phyloP scores from a whole-genome alignment of 139 green algal genomes.

The Chlorella sorokiniana region DNA sequence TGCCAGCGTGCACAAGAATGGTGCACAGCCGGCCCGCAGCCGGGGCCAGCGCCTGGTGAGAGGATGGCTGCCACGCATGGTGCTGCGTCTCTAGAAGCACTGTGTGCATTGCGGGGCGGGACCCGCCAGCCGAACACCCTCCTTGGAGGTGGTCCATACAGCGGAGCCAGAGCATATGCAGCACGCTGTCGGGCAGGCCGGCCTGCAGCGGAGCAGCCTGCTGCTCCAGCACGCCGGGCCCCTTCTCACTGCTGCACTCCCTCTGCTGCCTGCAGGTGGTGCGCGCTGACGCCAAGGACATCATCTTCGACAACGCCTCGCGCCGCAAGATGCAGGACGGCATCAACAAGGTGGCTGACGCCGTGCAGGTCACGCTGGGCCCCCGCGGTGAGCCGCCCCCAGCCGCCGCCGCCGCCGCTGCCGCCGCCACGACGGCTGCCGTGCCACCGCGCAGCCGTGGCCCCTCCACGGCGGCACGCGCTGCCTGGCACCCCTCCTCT shows the following conservation, averaged over 20 bases:
- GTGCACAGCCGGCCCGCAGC: too few species aligned
- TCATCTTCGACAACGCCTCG: conserved; percentile 91
- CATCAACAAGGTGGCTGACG: conserved; percentile 99
- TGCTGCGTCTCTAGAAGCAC: background rate
- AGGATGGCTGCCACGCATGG: too few species aligned
- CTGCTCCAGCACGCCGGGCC: background rate
- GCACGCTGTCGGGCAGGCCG: too few species aligned
- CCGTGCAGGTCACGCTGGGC: conserved; percentile 94
- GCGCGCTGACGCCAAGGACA: conserved; percentile 92
- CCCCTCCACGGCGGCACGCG: too few species aligned
- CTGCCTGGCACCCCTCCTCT: too few species aligned
- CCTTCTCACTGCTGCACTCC: background rate
- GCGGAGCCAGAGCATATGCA: too few species aligned
- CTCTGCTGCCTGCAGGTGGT: conserved; percentile 54
- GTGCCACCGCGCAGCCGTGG: background rate
- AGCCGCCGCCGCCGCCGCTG: background rate
- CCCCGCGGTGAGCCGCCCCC: conserved; percentile 76
- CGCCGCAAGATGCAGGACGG: conserved; percentile 87
- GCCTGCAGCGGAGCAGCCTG: too few species aligned
- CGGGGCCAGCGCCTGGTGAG: background rate
- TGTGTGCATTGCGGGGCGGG: background rate
- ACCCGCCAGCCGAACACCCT: too few species aligned
- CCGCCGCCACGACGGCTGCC: too few species aligned
- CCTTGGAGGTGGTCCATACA: too few species aligned
- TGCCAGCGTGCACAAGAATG: too few species aligned